Base-by-base conservation (phyloP, 805 yeast genomes). In the Huiozyma sinensis region DNA sequence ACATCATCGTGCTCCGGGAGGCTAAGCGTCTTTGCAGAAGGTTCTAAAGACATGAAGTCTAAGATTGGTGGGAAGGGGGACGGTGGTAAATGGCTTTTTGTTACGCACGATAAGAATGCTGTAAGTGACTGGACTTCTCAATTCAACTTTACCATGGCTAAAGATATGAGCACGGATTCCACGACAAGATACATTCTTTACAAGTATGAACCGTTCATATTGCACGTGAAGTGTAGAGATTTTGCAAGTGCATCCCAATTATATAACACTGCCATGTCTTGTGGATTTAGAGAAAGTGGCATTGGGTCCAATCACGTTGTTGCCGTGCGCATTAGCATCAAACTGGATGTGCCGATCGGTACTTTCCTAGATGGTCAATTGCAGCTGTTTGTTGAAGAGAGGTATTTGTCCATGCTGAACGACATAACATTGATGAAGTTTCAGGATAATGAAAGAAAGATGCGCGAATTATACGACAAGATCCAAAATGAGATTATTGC, bases 1-100 rank as follows among this genome's bases (percentile, higher is more conserved):
- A 87, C 95, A 0, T 83, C 94, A 1, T 81, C 92, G 12, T 87
- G 95, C 51, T 84, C 95, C 0, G 95, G 95, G 3, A 68, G 95
- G 54, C 81, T 86, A 1, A 79, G 90, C 45, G 87, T 87, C 0
- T 87, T 83, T 57, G 64, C 82, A 1, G 95, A 86, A 56, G 95
- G 95, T 3, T 60, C 64, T 7, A 83, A 84, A 52, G 56, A 58
- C 10, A 45, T n/a, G 6, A 34, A 38, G 13, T 46, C 9, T 42
- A 70, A 75, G 52, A 74, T 82, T 11, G 92, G 95, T 1, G 86
- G 94, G 4, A 87, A 87, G 56, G 95, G 95, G 7, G 76, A 79
- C 42, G 85, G 87, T 39, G 95, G 95, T 0, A 71, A 70, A 45
- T 87, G 95, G 95, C 56, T 85, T 9, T 86, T 75, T 65, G 86